Conservation (phyloP, 1,284 basidiomycete species). For the Apiotrichum mycotoxinovorans region DNA sequence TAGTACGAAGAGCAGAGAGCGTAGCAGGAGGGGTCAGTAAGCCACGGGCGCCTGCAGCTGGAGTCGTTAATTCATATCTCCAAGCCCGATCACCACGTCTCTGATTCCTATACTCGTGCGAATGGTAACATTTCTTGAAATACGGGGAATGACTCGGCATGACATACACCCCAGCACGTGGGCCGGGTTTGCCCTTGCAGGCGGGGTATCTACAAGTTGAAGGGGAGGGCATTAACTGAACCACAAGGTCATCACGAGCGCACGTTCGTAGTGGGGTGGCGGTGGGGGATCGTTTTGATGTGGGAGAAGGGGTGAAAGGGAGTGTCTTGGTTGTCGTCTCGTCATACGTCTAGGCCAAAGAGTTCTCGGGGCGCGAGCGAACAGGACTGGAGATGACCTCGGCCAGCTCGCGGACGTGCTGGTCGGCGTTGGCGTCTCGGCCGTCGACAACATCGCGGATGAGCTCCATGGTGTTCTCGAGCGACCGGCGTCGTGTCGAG, state of each 20-base stretch:
- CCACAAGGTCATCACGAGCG: conserved; percentile 1
- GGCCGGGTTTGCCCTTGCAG: conserved; percentile 6
- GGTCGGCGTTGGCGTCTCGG: conserved; percentile 51
- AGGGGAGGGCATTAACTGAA: conserved; percentile 5
- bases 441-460: conserved; percentile 86
- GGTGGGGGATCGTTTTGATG: neutral
- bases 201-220: conserved; percentile 16
- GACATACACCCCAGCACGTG: conserved; percentile 12
- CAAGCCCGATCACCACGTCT: no score
- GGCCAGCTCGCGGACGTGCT: conserved; percentile 45
- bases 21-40: no score
- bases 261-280: neutral
- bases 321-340: neutral
- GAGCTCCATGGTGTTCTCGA: conserved; percentile 94
- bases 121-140: neutral
- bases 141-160: conserved; percentile 10
- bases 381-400: conserved; percentile 48
- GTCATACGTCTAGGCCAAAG: conserved; percentile 9
- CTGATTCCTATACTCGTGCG: neutral
- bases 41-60: no score
- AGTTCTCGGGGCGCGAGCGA: conserved; percentile 21
- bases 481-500: conserved; percentile 81
- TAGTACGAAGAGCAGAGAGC: no score
- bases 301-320: neutral
- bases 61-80: no score